phyloP scores from a whole-genome alignment of 345 rosid species.

The Passiflora organensis region DNA sequence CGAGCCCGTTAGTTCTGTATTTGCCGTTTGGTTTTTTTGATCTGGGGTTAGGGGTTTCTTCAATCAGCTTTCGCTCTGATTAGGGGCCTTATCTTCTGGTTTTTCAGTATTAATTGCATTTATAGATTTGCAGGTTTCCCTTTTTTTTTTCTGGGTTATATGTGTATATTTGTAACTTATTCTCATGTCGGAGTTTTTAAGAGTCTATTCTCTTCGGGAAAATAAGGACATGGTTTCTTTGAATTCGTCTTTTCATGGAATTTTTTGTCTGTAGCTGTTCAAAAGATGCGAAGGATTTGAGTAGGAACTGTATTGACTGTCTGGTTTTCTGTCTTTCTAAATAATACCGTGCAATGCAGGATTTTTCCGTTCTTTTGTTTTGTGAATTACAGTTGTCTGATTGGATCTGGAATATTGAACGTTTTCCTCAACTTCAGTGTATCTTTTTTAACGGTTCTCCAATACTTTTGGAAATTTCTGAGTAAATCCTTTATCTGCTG shows the following conservation, averaged over 20 bases:
- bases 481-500: background rate
- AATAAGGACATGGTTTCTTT: background rate
- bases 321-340: background rate
- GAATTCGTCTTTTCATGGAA: background rate
- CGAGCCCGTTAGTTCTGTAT: constrained; percentile 3
- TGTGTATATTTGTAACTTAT: too few relatives aligned
- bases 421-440: constrained; percentile 9
- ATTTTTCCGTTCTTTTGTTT: background rate
- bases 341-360: constrained; percentile 9
- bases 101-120: background rate
- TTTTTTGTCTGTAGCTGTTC: background rate
- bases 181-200: too few relatives aligned
- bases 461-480: constrained; percentile 8
- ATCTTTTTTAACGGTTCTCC: constrained; percentile 12
- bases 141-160: background rate
- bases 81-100: background rate
- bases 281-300: background rate
- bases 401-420: constrained; percentile 2
- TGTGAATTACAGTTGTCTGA: constrained; percentile 2
- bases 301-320: background rate
- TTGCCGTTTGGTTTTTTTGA: constrained; percentile 24
- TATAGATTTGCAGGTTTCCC: background rate
- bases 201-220: background rate
- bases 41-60: constrained; percentile 23
- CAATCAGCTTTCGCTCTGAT: background rate